A percentile compares a stretch with the other conserved stretches of the same genome.
These are phyloP conservation scores for Quercus variabilis DNA, from an alignment of 306 rosid species.

Conservation along the genomic window DNA sequence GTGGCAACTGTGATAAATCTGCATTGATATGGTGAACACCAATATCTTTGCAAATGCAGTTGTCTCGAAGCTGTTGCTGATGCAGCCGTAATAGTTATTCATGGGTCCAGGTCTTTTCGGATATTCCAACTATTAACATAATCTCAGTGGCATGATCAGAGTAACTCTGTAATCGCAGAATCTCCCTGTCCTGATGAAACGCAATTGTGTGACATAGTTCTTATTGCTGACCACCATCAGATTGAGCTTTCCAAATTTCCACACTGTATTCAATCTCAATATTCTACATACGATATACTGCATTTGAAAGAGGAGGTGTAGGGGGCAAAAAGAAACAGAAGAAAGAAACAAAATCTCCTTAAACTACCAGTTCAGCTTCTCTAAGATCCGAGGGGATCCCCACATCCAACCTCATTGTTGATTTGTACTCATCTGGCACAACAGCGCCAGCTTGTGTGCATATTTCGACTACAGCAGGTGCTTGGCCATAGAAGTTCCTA, in stretches of 20 bases:
- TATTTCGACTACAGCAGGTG: slow-evolving; percentile 82
- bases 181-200: neutral
- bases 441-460: slow-evolving; percentile 93
- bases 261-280: slow-evolving; percentile 6
- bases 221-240: neutral
- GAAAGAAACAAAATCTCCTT: slow-evolving; percentile 24
- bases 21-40: too few relatives aligned
- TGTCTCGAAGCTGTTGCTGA: too few relatives aligned
- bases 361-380: slow-evolving; percentile 97
- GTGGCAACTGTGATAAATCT: too few relatives aligned
- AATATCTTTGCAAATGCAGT: too few relatives aligned
- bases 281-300: slow-evolving; percentile 12
- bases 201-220: neutral
- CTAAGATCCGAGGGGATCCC: slow-evolving; percentile 71
- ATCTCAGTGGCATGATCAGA: too few relatives aligned
- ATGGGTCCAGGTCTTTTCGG: neutral
- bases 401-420: slow-evolving; percentile 89
- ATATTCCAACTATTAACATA: neutral
- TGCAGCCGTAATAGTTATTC: too few relatives aligned
- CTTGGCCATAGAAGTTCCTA: slow-evolving; percentile 79
- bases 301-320: slow-evolving; percentile 1
- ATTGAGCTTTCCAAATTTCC: neutral
- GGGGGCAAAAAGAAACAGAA: neutral
- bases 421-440: slow-evolving; percentile 66
- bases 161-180: neutral